These are phyloP conservation scores for Penicillium sp. DNA, from an alignment of 2,329 filamentous ascomycete genomes.

Conservation along the genomic window DNA sequence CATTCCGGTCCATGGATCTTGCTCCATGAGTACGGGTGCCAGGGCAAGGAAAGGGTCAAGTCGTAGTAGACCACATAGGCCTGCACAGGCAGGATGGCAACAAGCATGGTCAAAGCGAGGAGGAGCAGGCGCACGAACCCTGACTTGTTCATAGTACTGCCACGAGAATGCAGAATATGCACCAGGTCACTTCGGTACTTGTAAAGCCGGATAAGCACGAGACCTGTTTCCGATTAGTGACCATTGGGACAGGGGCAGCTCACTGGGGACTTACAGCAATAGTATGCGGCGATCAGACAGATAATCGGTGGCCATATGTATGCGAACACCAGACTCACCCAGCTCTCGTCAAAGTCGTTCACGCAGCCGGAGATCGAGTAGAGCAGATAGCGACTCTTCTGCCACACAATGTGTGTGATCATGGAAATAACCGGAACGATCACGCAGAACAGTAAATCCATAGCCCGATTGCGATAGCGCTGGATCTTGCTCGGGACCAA, in stretches of 20 bases:
- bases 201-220: slow-evolving; percentile 57
- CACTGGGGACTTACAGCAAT: slow-evolving; percentile 48
- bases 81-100: slow-evolving; percentile 51
- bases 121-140: slow-evolving; percentile 55
- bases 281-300: slow-evolving; percentile 50
- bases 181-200: slow-evolving; percentile 57
- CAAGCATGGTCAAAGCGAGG: slow-evolving; percentile 51
- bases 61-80: slow-evolving; percentile 49
- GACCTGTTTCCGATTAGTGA: slow-evolving; percentile 38
- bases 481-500: slow-evolving; percentile 49
- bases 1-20: slow-evolving; percentile 50
- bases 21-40: slow-evolving; percentile 50
- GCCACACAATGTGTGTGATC: slow-evolving; percentile 55
- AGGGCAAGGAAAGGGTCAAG: slow-evolving; percentile 30
- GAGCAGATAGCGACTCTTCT: slow-evolving; percentile 55
- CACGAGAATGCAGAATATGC: slow-evolving; percentile 49
- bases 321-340: slow-evolving; percentile 52
- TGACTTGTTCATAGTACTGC: slow-evolving; percentile 51
- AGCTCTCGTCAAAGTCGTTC: slow-evolving; percentile 51
- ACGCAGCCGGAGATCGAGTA: slow-evolving; percentile 56
- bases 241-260: not conserved
- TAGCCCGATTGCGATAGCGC: slow-evolving; percentile 42
- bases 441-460: slow-evolving; percentile 55
- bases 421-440: slow-evolving; percentile 53
- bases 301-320: slow-evolving; percentile 55